Conservation (phyloP, 495 filamentous ascomycete species). For the Pseudomonodictys pantanalensis region DNA sequence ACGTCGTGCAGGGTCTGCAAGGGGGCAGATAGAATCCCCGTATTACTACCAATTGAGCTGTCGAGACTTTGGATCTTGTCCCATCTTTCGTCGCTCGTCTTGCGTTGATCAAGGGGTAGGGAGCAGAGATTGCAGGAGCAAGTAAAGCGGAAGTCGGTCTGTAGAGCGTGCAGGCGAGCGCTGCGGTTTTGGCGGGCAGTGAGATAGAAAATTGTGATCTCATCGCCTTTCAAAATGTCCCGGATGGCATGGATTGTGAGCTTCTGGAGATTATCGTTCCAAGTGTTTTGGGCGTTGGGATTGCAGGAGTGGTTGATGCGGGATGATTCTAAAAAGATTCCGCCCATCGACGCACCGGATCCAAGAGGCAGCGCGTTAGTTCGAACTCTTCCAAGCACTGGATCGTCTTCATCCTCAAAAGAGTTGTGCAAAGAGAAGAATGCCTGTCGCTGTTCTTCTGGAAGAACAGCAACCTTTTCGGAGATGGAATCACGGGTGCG, state of each 20-base stretch:
- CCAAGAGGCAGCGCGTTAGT: too few species aligned
- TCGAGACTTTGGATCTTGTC: background rate
- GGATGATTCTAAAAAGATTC: too few species aligned
- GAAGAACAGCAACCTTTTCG: too few species aligned
- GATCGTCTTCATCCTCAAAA: too few species aligned
- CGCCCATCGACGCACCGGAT: too few species aligned
- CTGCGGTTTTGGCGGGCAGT: background rate
- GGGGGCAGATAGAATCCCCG: background rate
- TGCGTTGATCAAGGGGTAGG: background rate
- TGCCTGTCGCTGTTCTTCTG: too few species aligned
- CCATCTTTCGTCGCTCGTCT: background rate
- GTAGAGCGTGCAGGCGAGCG: background rate
- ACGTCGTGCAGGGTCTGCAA: background rate
- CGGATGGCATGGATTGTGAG: constrained; percentile 33
- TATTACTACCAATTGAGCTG: background rate
- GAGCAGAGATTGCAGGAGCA: background rate
- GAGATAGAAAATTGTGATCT: constrained; percentile 15
- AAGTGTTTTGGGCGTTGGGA: constrained; percentile 36
- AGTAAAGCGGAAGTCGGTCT: background rate
- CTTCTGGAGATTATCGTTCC: constrained; percentile 30
- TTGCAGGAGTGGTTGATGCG: constrained; percentile 41
- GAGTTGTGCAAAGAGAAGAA: too few species aligned
- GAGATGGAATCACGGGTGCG: too few species aligned
- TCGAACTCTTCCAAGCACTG: too few species aligned
- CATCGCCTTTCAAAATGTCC: constrained; percentile 35